These are phyloP conservation scores for Alliaria petiolata DNA, from an alignment of 345 rosid genomes.

Conservation along the genomic window DNA sequence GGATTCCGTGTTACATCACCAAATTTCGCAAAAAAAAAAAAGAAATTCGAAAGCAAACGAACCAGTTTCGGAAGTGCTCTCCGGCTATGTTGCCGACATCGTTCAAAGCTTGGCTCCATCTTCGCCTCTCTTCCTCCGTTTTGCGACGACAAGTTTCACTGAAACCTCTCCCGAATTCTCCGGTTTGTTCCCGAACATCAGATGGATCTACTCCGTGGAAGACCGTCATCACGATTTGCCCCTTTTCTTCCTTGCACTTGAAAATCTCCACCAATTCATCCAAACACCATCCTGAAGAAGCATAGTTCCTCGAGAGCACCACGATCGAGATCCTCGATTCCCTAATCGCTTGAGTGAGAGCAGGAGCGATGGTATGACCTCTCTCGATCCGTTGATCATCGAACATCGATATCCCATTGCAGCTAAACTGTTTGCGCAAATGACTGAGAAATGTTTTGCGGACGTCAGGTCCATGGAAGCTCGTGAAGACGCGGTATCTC, in stretches of 20 bases:
- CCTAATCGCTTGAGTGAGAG: neutral
- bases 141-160: neutral
- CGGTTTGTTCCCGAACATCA: neutral
- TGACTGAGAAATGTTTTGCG: neutral
- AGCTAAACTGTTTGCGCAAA: neutral
- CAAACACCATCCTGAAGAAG: slow-evolving; percentile 20
- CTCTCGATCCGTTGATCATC: slow-evolving; percentile 1
- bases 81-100: neutral
- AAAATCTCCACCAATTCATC: neutral
- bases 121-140: neutral
- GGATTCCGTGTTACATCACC: too few species aligned
- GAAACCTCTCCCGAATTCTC: neutral
- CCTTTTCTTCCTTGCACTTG: neutral
- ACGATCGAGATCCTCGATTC: neutral
- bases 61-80: neutral
- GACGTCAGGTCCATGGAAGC: neutral
- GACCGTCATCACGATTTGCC: neutral
- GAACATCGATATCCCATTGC: neutral
- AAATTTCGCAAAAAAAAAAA: too few species aligned
- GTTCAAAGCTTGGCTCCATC: neutral
- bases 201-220: neutral
- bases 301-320: slow-evolving; percentile 11
- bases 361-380: neutral
- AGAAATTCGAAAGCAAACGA: too few species aligned
- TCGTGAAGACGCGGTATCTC: neutral